Evolutionary conservation across 352 stramenopile genomes (phyloP).

Genomic region (Globisporangium splendens): DNA sequence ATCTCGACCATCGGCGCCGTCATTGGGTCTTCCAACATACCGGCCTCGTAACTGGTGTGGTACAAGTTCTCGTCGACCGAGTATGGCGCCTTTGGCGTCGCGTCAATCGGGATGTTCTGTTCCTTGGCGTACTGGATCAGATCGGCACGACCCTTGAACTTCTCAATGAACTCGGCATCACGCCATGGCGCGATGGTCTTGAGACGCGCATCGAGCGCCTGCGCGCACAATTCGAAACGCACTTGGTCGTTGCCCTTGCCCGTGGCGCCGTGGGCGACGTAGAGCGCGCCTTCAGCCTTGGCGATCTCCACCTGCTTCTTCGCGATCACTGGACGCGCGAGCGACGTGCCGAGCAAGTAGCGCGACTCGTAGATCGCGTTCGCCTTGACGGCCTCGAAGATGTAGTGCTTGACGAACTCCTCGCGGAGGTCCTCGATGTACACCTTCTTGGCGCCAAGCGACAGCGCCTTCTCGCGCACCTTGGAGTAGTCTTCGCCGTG

Average conservation of each 20-base stretch:
- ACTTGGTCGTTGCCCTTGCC: conserved; percentile 99
- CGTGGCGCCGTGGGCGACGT: conserved; percentile 96
- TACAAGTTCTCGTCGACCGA: conserved; percentile 99
- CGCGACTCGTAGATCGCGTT: conserved; percentile 98
- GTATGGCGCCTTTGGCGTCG: conserved; percentile 97
- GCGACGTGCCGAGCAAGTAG: conserved; percentile 97
- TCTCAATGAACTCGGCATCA: conserved; percentile 97
- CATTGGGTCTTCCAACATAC: conserved; percentile 94
- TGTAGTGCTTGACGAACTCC: conserved; percentile 96
- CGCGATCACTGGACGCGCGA: conserved; percentile 97
- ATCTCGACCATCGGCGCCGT: conserved; percentile 92
- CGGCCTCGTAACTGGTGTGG: conserved; percentile 98
- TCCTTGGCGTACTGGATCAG: conserved; percentile 96
- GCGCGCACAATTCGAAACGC: conserved; percentile 97
- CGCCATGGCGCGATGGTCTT: conserved; percentile 97
- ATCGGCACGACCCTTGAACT: conserved; percentile 97
- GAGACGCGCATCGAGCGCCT: conserved; percentile 94
- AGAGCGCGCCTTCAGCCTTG: conserved; percentile 87
- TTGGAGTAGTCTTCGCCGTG: conserved; percentile 93
- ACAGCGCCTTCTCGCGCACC: conserved; percentile 90
- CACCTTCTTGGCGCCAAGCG: conserved; percentile 80
- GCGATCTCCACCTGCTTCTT: conserved; percentile 96
- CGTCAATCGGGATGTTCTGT: conserved; percentile 96
- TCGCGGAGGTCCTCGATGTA: conserved; percentile 96
- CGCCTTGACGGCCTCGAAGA: conserved; percentile 92